Conservation (phyloP, 495 filamentous ascomycete species). For the Diplogelasinospora grovesii region DNA sequence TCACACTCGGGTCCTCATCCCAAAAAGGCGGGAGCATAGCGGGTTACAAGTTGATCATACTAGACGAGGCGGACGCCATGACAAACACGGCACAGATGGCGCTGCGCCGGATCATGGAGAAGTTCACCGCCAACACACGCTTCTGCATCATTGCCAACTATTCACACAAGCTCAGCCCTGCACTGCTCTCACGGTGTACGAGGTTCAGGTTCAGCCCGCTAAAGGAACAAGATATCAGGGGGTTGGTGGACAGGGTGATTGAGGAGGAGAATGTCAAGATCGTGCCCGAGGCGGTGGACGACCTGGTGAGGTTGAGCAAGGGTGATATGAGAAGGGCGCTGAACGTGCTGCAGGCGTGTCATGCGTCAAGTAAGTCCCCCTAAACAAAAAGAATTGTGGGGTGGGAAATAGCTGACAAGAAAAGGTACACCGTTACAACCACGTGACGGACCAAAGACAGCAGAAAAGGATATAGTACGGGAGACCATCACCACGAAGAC, state of each 20-base stretch:
- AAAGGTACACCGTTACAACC: conserved; percentile 63
- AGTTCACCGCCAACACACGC: conserved; percentile 95
- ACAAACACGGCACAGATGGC: conserved; percentile 96
- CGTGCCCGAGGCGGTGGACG: conserved; percentile 64
- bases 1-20: conserved; percentile 32
- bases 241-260: conserved; percentile 82
- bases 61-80: conserved; percentile 99
- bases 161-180: conserved; percentile 95
- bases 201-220: conserved; percentile 92
- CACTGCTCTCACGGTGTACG: conserved; percentile 87
- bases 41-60: conserved; percentile 88
- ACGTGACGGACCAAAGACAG: conserved; percentile 53
- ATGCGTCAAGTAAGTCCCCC: conserved; percentile 69
- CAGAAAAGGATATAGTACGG: conserved; percentile 52
- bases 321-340: conserved; percentile 94
- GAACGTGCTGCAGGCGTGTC: conserved; percentile 94
- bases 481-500: conserved; percentile 84
- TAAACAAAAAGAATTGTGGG: not conserved
- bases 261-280: conserved; percentile 83
- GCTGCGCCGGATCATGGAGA: conserved; percentile 94
- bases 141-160: conserved; percentile 99
- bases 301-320: conserved; percentile 79
- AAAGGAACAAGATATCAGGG: conserved; percentile 76
- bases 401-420: conserved; percentile 9
- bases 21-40: conserved; percentile 51